phyloP scores from a whole-genome alignment of 306 rosid genomes.

The Prunus fruticosa region DNA sequence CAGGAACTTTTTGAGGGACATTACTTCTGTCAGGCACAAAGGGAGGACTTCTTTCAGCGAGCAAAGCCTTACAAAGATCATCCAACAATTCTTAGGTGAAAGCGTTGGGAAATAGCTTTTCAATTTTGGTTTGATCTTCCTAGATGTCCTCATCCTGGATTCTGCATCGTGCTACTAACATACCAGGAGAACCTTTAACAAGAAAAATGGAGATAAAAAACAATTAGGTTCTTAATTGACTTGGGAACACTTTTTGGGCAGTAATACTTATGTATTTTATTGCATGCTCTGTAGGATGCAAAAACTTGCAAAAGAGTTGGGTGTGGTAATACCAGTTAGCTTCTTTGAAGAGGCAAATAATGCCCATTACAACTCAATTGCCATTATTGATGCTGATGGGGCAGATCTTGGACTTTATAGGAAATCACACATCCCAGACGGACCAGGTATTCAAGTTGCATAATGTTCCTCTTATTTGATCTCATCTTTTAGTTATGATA shows the following conservation, averaged over 20 bases:
- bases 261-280: conserved; percentile 21
- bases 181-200: neutral
- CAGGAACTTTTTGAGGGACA: conserved; percentile 95
- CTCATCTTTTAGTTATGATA: neutral
- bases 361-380: conserved; percentile 89
- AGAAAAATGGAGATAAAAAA: neutral
- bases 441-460: conserved; percentile 60
- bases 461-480: neutral
- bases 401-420: conserved; percentile 93
- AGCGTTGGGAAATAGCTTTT: conserved; percentile 11
- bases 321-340: conserved; percentile 88
- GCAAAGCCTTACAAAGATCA: conserved; percentile 83
- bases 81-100: conserved; percentile 86
- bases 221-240: neutral
- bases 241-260: conserved; percentile 4
- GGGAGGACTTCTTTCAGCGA: conserved; percentile 71
- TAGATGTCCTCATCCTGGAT: conserved; percentile 2
- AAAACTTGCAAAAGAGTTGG: conserved; percentile 79
- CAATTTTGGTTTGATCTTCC: conserved; percentile 12
- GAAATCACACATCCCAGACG: conserved; percentile 96
- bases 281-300: conserved; percentile 64
- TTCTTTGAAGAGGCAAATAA: conserved; percentile 97
- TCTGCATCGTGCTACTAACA: conserved; percentile 7
- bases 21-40: conserved; percentile 97
- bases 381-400: conserved; percentile 91